A percentile compares a stretch with the other conserved stretches of the same genome.
These are phyloP conservation scores for Bruguiera parviflora DNA, from an alignment of 345 rosid genomes.

Conservation along the genomic window DNA sequence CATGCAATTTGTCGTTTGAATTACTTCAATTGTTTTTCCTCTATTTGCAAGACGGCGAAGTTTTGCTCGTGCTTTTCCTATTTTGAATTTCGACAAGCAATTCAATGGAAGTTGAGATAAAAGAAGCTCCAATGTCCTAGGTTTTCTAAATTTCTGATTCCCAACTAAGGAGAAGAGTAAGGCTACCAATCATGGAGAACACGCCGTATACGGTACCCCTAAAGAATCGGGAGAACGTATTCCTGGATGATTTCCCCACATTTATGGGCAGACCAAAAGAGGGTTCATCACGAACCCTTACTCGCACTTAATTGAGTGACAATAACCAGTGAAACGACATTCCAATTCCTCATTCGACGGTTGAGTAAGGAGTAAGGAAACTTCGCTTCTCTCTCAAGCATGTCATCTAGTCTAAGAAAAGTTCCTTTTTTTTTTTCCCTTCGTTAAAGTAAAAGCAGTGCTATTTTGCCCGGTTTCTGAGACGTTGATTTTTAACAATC, in stretches of 20 bases:
- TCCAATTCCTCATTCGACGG: background rate
- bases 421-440: background rate
- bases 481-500: too few relatives aligned
- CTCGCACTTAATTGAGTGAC: background rate
- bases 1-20: too few relatives aligned
- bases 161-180: too few relatives aligned
- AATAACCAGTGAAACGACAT: background rate
- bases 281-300: background rate
- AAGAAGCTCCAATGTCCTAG: too few relatives aligned
- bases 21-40: too few relatives aligned
- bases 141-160: too few relatives aligned
- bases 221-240: slow-evolving; percentile 3
- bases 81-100: too few relatives aligned
- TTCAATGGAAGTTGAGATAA: too few relatives aligned
- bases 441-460: background rate
- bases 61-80: too few relatives aligned
- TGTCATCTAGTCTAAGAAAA: background rate
- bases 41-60: too few relatives aligned
- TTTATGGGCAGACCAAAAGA: background rate
- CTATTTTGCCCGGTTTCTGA: too few relatives aligned
- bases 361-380: too few relatives aligned
- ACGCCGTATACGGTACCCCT: background rate
- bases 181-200: background rate
- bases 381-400: background rate
- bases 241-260: slow-evolving; percentile 12